Percentiles rank a stretch among this genome's conserved stretches.
These are phyloP conservation scores for Xylariaceae sp. DNA, from an alignment of 2,329 filamentous ascomycete genomes.

Conservation along the genomic window DNA sequence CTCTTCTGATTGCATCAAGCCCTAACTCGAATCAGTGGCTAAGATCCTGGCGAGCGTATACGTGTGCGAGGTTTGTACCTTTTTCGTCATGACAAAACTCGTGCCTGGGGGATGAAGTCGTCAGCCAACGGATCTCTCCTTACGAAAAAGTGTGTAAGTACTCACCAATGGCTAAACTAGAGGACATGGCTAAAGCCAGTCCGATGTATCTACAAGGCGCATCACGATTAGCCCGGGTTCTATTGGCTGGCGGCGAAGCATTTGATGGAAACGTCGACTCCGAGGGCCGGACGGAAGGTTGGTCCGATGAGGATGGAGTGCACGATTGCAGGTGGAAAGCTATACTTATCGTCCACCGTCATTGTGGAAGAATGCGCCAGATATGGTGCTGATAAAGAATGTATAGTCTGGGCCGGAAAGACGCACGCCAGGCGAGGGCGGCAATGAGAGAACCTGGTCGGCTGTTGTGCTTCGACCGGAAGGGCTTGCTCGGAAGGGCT, in stretches of 20 bases:
- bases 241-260: background rate
- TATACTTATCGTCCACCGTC: conserved; percentile 45
- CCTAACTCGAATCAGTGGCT: conserved; percentile 43
- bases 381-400: conserved; percentile 5
- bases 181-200: conserved; percentile 67
- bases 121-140: conserved; percentile 12
- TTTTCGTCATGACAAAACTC: conserved; percentile 99
- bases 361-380: conserved; percentile 27
- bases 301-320: conserved; percentile 7
- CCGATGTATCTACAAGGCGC: conserved; percentile 62
- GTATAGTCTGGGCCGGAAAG: conserved; percentile 6
- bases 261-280: background rate
- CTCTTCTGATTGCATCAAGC: conserved; percentile 84
- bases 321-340: conserved; percentile 7
- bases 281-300: background rate
- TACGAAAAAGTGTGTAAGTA: conserved; percentile 12
- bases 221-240: conserved; percentile 30
- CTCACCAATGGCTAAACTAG: conserved; percentile 71
- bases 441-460: conserved; percentile 16
- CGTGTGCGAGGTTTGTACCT: conserved; percentile 51
- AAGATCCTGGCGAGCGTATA: background rate
- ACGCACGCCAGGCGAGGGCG: conserved; percentile 28
- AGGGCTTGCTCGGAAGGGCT: conserved; percentile 24
- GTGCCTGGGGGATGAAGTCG: conserved; percentile 54
- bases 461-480: conserved; percentile 22